These are phyloP conservation scores for Suillus cothurnatus DNA, from an alignment of 768 basidiomycete species.

Conservation along the genomic window DNA sequence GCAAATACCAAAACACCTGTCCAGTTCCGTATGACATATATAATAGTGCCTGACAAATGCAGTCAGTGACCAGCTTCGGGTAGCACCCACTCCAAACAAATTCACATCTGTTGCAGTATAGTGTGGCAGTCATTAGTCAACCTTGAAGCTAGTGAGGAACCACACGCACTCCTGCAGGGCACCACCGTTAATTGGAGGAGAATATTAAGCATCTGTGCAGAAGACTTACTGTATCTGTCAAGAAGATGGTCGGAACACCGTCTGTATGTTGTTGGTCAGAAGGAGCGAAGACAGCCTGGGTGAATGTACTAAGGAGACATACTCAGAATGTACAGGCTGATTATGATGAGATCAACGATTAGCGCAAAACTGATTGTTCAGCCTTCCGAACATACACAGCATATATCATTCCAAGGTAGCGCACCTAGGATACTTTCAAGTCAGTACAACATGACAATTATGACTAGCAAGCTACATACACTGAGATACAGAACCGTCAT, in stretches of 20 bases:
- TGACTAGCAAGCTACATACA: too few relatives aligned
- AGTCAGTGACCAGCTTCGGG: not conserved
- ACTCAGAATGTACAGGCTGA: not conserved
- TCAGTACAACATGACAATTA: too few relatives aligned
- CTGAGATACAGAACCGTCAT: too few relatives aligned
- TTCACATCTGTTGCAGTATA: not conserved
- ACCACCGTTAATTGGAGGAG: not conserved
- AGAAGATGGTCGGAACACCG: not conserved
- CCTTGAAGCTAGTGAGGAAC: not conserved
- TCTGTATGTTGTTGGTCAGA: not conserved
- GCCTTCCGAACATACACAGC: not conserved
- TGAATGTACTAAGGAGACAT: not conserved
- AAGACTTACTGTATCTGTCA: not conserved
- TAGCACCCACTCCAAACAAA: not conserved
- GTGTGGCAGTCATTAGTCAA: not conserved
- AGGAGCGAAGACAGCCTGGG: not conserved
- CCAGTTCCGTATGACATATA: not conserved
- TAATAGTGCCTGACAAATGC: not conserved
- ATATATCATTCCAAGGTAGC: not conserved
- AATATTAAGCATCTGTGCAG: not conserved
- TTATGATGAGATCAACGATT: not conserved
- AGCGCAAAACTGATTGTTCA: not conserved
- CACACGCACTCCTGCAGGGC: not conserved
- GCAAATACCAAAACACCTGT: fast-evolving
- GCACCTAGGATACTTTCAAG: too few relatives aligned